Evolutionary conservation across 1,139 yeast species (phyloP), one percentile per base, ranked within the genome.

Genomic region (Blastobotrys ciferrii): DNA sequence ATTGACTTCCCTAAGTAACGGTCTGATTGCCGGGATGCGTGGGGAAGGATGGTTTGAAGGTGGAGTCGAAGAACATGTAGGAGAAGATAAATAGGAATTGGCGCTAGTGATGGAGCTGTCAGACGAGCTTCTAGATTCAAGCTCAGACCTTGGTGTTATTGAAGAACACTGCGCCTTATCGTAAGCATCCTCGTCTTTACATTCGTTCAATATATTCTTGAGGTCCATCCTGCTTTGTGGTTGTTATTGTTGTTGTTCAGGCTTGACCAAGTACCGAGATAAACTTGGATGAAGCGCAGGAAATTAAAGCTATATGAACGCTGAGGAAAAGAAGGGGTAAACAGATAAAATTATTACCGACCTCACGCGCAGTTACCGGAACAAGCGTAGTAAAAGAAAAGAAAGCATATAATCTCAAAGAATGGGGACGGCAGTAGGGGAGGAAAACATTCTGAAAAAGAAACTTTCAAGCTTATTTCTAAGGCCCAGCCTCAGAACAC

Each of bases 191-290:
- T 19, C 13, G n/a, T 36, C 25, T 18, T 25, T 25, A 13, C 25
- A 28, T 23, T 33, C 17, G 23, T 47, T 47, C 15, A 47, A 31
- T 31, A 47, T 47, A 13, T 31, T 44, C n/a, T 41, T 47, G 28
- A 47, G 39, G 23, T 47, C 50, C 50, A 47, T 47, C 17, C 32
- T 30, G 23, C 18, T 32, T 30, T 42, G 14, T 42, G 25, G n/a
- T 35, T 30, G 15, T 32, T 30, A 15, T 30, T 30, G 17, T 17
- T 41, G 6, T 14, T 17, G 15, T 6, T 6, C 5, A 23, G 28
- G 9, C 28, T 23, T 6, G 28, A 23, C 28, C 28, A n/a, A n/a
- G n/a, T n/a, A n/a, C n/a, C n/a, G n/a, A n/a, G n/a, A n/a, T n/a
- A n/a, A n/a, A n/a, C 12, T 12, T 4, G 14, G 35, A 14, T n/a